phyloP scores from a whole-genome alignment of 441 rosid genomes.

The Croton laevigatus region DNA sequence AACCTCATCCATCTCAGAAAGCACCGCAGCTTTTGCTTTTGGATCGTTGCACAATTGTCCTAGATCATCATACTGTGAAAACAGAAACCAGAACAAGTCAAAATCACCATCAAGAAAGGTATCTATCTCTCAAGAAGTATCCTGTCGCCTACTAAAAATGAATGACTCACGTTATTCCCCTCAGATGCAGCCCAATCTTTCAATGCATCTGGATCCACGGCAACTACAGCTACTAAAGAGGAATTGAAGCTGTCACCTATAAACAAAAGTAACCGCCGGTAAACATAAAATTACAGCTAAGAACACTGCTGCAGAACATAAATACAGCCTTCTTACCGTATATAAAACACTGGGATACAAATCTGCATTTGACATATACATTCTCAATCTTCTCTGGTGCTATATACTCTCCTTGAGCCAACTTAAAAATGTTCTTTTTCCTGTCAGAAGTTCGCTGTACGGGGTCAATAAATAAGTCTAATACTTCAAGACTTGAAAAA shows the following conservation, averaged over 20 bases:
- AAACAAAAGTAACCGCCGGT: slow-evolving; percentile 24
- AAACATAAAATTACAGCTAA: slow-evolving; percentile 7
- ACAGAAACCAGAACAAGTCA: slow-evolving; percentile 14
- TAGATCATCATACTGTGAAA: slow-evolving; percentile 55
- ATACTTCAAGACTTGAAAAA: background rate
- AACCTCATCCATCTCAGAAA: slow-evolving; percentile 71
- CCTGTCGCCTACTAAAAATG: background rate
- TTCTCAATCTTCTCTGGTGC: slow-evolving; percentile 99
- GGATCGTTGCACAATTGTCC: slow-evolving; percentile 73
- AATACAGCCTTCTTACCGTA: slow-evolving; percentile 51
- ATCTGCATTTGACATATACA: slow-evolving; percentile 83
- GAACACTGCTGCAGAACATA: slow-evolving; percentile 12
- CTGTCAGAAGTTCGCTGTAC: slow-evolving; percentile 37
- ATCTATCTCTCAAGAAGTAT: background rate
- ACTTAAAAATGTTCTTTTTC: slow-evolving; percentile 96
- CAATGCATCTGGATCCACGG: slow-evolving; percentile 79
- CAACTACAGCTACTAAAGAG: slow-evolving; percentile 72
- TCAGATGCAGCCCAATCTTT: slow-evolving; percentile 80
- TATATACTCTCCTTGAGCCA: slow-evolving; percentile 99
- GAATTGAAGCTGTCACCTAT: slow-evolving; percentile 96
- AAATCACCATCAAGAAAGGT: background rate
- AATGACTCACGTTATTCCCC: slow-evolving; percentile 63
- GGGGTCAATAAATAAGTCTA: slow-evolving; percentile 4
- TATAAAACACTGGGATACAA: slow-evolving; percentile 77
- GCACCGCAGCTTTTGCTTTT: slow-evolving; percentile 68